These are phyloP conservation scores for Rhizophora mangle DNA, from an alignment of 345 rosid species.

Conservation along the genomic window DNA sequence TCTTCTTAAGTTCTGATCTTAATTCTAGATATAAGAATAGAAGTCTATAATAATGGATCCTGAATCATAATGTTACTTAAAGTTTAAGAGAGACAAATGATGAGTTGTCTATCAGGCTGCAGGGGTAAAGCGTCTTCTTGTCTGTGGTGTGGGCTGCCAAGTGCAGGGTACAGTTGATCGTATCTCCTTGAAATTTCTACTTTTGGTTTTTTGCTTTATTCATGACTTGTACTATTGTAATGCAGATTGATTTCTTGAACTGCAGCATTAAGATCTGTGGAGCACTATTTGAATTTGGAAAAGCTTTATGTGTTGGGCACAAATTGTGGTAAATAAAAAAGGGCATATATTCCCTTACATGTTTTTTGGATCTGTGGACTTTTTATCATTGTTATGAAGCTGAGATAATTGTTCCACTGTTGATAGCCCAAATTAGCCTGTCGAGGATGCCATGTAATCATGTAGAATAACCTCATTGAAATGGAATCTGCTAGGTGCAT, in stretches of 20 bases:
- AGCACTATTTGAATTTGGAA: conserved; percentile 75
- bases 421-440: not conserved
- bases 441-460: not conserved
- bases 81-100: conserved; percentile 1
- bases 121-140: conserved; percentile 91
- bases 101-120: conserved; percentile 54
- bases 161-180: conserved; percentile 63
- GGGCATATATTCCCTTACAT: conserved; percentile 3
- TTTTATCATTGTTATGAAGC: not conserved
- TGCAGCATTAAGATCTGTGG: conserved; percentile 98
- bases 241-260: conserved; percentile 86
- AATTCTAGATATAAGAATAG: no score
- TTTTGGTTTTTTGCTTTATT: conserved; percentile 27
- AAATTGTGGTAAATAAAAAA: conserved; percentile 65
- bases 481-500: not conserved
- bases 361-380: not conserved
- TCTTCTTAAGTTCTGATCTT: no score
- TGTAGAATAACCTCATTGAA: not conserved
- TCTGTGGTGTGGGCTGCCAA: conserved; percentile 98
- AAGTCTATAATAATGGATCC: not conserved
- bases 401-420: conserved; percentile 1
- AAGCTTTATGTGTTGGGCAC: conserved; percentile 96
- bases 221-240: conserved; percentile 67
- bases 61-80: not conserved
- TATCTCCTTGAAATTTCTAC: conserved; percentile 10